Conservation (phyloP, 2,329 filamentous ascomycete genomes). For the Colletotrichum abscissum region DNA sequence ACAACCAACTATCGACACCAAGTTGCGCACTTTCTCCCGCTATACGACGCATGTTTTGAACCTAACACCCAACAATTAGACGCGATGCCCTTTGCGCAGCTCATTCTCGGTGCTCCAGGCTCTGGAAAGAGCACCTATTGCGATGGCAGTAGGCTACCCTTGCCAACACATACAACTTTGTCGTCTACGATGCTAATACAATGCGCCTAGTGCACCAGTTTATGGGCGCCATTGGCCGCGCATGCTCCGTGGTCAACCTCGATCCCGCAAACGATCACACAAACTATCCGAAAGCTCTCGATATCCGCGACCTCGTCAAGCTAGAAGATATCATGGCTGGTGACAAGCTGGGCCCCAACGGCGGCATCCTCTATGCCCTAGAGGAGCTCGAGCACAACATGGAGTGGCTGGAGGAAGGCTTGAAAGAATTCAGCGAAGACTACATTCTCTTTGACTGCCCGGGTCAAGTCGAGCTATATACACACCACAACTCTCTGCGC, state of each 20-base stretch:
- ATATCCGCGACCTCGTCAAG: slow-evolving; percentile 89
- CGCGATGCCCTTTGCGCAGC: slow-evolving; percentile 74
- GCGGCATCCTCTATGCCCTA: slow-evolving; percentile 90
- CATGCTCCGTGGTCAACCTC: slow-evolving; percentile 95
- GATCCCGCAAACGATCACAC: slow-evolving; percentile 97
- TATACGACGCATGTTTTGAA: not conserved
- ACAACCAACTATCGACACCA: not conserved
- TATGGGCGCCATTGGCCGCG: slow-evolving; percentile 92
- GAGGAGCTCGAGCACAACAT: slow-evolving; percentile 96
- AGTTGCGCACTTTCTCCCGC: not conserved
- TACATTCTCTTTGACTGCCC: slow-evolving; percentile 97
- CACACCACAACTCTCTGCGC: slow-evolving; percentile 90
- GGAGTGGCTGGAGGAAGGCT: slow-evolving; percentile 86
- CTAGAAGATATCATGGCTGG: slow-evolving; percentile 96
- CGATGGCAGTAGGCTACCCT: slow-evolving; percentile 79
- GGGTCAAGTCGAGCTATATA: slow-evolving; percentile 96
- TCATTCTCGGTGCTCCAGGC: slow-evolving; percentile 93
- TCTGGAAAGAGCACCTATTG: slow-evolving; percentile 98
- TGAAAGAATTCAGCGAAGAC: slow-evolving; percentile 86
- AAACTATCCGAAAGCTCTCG: slow-evolving; percentile 87
- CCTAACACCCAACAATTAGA: too few species aligned
- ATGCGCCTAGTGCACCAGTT: slow-evolving; percentile 85
- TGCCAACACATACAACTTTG: slow-evolving; percentile 13
- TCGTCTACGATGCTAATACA: slow-evolving; percentile 17
- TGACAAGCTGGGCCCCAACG: slow-evolving; percentile 91